These are phyloP conservation scores for Neurospora sp. DNA, from an alignment of 495 filamentous ascomycete species.

Conservation along the genomic window DNA sequence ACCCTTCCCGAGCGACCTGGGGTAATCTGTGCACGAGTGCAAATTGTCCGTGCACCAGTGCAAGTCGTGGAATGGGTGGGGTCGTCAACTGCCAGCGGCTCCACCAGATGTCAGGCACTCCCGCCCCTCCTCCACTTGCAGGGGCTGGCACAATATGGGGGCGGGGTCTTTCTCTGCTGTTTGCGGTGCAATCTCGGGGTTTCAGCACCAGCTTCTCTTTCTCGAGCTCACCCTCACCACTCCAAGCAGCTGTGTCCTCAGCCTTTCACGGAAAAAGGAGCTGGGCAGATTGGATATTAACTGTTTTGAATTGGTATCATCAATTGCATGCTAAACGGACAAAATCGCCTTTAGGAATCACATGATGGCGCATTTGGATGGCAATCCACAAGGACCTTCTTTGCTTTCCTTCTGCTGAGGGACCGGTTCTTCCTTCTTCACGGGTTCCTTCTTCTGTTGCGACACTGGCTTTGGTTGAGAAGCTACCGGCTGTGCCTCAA, in stretches of 20 bases:
- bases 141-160: neutral
- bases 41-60: neutral
- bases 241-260: neutral
- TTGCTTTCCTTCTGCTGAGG: conserved; percentile 3
- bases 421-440: neutral
- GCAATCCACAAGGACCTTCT: conserved; percentile 14
- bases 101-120: neutral
- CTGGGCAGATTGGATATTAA: neutral
- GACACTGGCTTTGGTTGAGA: neutral
- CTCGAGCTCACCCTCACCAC: neutral
- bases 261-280: neutral
- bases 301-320: neutral
- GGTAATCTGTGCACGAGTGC: neutral
- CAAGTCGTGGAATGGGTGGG: neutral
- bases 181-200: neutral
- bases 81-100: neutral
- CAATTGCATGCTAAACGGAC: neutral
- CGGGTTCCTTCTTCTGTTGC: neutral
- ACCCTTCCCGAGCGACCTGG: neutral
- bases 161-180: neutral
- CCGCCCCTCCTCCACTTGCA: neutral
- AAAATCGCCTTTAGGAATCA: neutral
- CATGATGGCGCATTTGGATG: conserved; percentile 10
- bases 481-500: neutral
- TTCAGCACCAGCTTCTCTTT: neutral